Evolutionary conservation across 106 monocot species (phyloP).

Genomic region (Cymbidium sinense): DNA sequence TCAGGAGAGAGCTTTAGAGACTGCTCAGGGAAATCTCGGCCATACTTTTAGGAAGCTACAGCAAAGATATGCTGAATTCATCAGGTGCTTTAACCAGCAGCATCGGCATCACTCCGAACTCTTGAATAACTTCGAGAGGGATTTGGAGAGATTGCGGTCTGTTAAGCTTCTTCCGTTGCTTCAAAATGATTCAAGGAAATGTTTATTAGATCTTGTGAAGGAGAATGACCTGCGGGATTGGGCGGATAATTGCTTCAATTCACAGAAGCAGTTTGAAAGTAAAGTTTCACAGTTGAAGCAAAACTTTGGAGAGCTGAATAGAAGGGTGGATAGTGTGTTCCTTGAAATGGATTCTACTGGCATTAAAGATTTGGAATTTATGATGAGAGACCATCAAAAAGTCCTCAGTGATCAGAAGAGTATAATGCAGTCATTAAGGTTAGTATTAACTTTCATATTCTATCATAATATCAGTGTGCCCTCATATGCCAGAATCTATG

Average conservation of each 20-base stretch:
- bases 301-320: conserved; percentile 66
- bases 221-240: conserved; percentile 62
- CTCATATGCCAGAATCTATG: background rate
- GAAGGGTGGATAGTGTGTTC: conserved; percentile 47
- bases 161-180: conserved; percentile 60
- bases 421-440: conserved; percentile 92
- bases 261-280: conserved; percentile 77
- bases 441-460: conserved; percentile 12
- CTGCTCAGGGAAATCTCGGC: conserved; percentile 69
- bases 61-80: conserved; percentile 62
- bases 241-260: conserved; percentile 48
- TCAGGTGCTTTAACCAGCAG: conserved; percentile 57
- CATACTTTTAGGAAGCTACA: conserved; percentile 51
- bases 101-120: conserved; percentile 62
- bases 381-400: conserved; percentile 54
- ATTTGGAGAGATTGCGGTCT: conserved; percentile 58
- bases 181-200: conserved; percentile 54
- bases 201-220: conserved; percentile 85
- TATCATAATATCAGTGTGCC: background rate
- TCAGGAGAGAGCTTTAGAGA: conserved; percentile 81
- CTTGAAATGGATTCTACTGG: conserved; percentile 30
- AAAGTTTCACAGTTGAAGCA: conserved; percentile 84
- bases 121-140: conserved; percentile 56
- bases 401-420: conserved; percentile 72
- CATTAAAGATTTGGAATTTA: conserved; percentile 48